Conservation (phyloP, 2,329 filamentous ascomycete species). For the Helminthosporium solani region DNA sequence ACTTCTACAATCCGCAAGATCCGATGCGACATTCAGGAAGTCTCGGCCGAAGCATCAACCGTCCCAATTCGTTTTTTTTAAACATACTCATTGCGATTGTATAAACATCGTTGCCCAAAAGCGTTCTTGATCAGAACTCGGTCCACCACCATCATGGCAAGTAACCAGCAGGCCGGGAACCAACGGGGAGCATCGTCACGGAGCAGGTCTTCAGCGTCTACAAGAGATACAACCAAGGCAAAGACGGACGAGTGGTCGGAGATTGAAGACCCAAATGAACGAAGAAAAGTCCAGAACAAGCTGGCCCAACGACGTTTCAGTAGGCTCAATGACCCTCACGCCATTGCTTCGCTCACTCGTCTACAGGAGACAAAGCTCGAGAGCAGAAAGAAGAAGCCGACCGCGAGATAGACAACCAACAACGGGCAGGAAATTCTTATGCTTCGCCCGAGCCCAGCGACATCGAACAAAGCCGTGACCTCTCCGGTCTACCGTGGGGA, state of each 20-base stretch:
- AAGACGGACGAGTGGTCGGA: constrained; percentile 66
- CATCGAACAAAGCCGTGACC: constrained; percentile 53
- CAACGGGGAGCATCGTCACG: constrained; percentile 19
- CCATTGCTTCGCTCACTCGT: constrained; percentile 6
- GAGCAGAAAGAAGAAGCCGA: constrained; percentile 67
- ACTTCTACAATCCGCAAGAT: constrained; percentile 4
- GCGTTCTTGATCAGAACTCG: neutral
- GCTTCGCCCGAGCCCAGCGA: constrained; percentile 60
- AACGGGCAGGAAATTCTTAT: constrained; percentile 65
- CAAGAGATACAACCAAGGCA: constrained; percentile 18
- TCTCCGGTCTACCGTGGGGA: constrained; percentile 72
- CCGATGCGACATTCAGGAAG: constrained; percentile 10
- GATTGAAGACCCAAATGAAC: constrained; percentile 68
- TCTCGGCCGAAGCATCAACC: neutral
- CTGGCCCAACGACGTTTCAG: constrained; percentile 75
- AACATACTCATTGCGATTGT: neutral
- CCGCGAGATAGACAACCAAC: constrained; percentile 63
- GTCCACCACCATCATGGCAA: constrained; percentile 20
- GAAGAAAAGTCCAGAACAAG: constrained; percentile 73
- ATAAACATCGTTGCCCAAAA: neutral
- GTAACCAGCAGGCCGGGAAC: constrained; percentile 16
- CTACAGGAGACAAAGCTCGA: constrained; percentile 66
- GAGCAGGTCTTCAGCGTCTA: constrained; percentile 15
- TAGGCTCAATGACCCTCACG: constrained; percentile 46
- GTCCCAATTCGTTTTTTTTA: neutral